Base-by-base conservation (phyloP, 257 asterid species). In the Agastache rugosa region DNA sequence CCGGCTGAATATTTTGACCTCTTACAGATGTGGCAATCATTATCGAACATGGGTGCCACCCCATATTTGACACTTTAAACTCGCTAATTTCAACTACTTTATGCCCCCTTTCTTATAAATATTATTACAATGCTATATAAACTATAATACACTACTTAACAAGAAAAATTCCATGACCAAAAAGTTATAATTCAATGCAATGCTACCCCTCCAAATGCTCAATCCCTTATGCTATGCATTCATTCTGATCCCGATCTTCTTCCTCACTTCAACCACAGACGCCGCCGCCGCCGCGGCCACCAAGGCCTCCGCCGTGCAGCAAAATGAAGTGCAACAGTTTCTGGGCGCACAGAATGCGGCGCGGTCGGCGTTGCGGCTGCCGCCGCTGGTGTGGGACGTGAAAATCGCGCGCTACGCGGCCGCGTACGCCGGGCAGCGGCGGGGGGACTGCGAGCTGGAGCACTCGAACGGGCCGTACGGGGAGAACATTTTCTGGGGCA, bases 11-110 rank as follows among this genome's bases (percentile, higher is more conserved):
- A 67, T 68, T 25, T 74, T 23, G 72, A 61, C 63, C 20, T 45
- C 59, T 0, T 25, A 56, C 25, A 78, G 81, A 75, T 75, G 87
- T 79, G 87, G 39, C 74, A 83, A 83, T 83, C 83, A 86, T 86
- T 81, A 83, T 81, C 84, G 86, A 86, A 86, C 90, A 83, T 86
- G 90, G 85, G 77, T 83, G 85, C 90, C 90, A 83, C 86, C 88
- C 83, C 83, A 83, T 70, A 27, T 71, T 83, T 74, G 78, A 79
- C 78, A 67, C 84, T 80, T 80, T 64, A 75, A 85, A 64, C 73
- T 11, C 75, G 67, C 63, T 54, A 63, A 74, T 45, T 79, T 75
- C 85, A 81, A 79, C 85, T n/a, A 83, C 86, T 78, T 75, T 64
- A 79, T 67, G 45, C 72, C 39, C 64, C 42, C 67, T 48, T 45